Evolutionary conservation across 768 basidiomycete genomes (phyloP), one percentile per base, ranked within the genome.

Genomic region (Trametes meyenii): DNA sequence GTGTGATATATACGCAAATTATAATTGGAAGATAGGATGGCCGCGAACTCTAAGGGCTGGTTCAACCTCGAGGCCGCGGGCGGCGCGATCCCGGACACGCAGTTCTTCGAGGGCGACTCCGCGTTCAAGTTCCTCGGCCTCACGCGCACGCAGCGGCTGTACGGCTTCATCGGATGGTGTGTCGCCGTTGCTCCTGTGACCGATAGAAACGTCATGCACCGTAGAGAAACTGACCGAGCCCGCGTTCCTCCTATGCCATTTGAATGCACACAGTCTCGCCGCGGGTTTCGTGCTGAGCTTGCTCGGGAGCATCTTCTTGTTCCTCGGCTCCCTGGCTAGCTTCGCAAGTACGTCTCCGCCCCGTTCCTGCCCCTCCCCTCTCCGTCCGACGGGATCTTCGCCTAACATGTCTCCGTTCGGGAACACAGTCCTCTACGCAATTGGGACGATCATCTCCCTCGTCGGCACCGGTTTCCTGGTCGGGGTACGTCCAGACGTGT

Each of bases 391-490:
- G 11, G 12, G 7, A 19, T 12, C 21, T 10, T 23, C 11, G 24
- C 21, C 23, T 62, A 24, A 43, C 40, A n/a, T 38, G 44, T 62
- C 2, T 17, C 39, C n/a, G 16, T 40, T 14, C 36, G 14, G 12
- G 1, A 35, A 5, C 60, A 3, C 63, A 96, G 93, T 90, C 12
- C 80, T 97, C 40, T 96, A 92, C 79, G 84, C 82, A 24, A 66
- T 96, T 33, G 95, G 95, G 36, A 91, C 90, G 46, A 74, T 96
- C 65, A 74, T 96, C 60, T 89, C 90, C 14, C 83, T 98, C 52
- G 72, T 90, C 55, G 94, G 94, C 45, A 96, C 94, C 0, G 94
- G 94, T 0, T 96, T 97, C 79, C 76, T 96, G 70, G 86, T 96
- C 58, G 92, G 92, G 62, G 93, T 94, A 74, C 69, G 92, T 80